phyloP scores from a whole-genome alignment of 169 alveolate genomes.

The Plasmodium blacklocki region DNA sequence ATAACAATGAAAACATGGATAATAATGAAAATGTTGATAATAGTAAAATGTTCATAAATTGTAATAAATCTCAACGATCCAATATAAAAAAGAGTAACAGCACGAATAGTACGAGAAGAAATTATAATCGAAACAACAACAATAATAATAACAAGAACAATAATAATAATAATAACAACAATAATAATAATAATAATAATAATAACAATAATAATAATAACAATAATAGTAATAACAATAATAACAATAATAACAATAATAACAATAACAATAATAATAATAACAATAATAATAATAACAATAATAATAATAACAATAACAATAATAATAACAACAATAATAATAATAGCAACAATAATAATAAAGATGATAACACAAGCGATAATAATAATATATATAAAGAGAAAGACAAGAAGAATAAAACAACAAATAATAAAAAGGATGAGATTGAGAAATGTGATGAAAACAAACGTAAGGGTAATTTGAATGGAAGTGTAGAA shows the following conservation, averaged over 20 bases:
- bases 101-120: background rate
- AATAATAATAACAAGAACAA: background rate
- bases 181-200: background rate
- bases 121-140: background rate
- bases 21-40: background rate
- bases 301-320: conserved; percentile 1
- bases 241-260: background rate
- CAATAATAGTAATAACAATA: background rate
- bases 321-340: conserved; percentile 1
- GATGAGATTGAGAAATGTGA: background rate
- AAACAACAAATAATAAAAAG: background rate
- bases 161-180: conserved; percentile 1
- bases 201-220: background rate
- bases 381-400: background rate
- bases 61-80: background rate
- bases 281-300: conserved; percentile 4
- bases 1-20: background rate
- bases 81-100: background rate
- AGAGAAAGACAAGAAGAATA: background rate
- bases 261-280: background rate
- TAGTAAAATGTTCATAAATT: background rate
- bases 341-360: conserved; percentile 1
- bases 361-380: conserved; percentile 5
- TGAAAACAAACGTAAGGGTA: background rate
- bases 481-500: background rate